These are phyloP conservation scores for Rhizopogon vesiculosus DNA, from an alignment of 768 basidiomycete species.

Conservation along the genomic window DNA sequence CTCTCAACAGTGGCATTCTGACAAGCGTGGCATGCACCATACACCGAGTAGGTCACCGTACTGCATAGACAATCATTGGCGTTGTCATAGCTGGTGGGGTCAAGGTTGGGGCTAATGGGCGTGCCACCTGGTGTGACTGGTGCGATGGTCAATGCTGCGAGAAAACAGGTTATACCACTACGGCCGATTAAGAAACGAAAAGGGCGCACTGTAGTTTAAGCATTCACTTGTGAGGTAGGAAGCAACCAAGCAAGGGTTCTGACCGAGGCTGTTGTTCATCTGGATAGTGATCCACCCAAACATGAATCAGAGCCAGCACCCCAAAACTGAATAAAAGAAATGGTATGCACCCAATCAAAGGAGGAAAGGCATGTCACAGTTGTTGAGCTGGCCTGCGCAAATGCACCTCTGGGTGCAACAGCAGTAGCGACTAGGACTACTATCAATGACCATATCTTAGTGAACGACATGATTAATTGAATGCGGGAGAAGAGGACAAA, in stretches of 20 bases:
- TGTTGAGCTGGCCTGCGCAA: not conserved
- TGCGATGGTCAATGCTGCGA: constrained; percentile 33
- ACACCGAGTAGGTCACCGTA: constrained; percentile 48
- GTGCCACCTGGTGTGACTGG: constrained; percentile 31
- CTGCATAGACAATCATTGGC: constrained; percentile 46
- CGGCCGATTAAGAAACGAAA: not conserved
- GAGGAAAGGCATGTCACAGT: too few species aligned
- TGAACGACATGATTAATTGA: not conserved
- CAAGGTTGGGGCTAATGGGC: constrained; percentile 21
- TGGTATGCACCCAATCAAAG: too few species aligned
- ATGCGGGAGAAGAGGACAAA: not conserved
- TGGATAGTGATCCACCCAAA: constrained; percentile 2
- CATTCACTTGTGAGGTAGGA: constrained; percentile 40
- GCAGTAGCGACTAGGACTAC: not conserved
- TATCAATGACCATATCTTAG: not conserved
- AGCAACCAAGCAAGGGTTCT: constrained; percentile 43
- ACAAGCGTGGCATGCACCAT: constrained; percentile 57
- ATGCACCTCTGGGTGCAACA: not conserved
- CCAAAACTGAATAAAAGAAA: too few species aligned
- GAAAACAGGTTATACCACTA: constrained; percentile 5
- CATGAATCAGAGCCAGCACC: too few species aligned
- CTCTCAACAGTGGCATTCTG: constrained; percentile 38
- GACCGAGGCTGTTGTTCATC: constrained; percentile 38
- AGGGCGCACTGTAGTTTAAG: constrained; percentile 34
- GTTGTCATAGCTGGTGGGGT: constrained; percentile 5